These are phyloP conservation scores for Leccinum pachyderme DNA, from an alignment of 1,284 basidiomycete genomes.

Conservation along the genomic window DNA sequence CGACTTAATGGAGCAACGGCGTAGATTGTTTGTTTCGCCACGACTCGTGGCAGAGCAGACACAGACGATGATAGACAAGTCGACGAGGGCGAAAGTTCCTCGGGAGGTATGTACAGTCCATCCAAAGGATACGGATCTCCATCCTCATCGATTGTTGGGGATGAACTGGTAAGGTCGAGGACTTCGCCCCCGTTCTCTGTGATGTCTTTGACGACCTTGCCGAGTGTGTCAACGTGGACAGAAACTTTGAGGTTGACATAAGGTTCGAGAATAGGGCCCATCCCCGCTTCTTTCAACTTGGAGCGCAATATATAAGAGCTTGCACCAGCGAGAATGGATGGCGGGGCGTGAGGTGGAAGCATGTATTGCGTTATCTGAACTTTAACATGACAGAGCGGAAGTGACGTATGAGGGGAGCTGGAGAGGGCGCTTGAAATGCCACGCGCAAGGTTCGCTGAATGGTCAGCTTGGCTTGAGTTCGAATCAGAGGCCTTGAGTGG, in stretches of 20 bases:
- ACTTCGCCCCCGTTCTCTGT: slow-evolving; percentile 76
- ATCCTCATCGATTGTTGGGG: slow-evolving; percentile 43
- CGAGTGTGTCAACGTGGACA: slow-evolving; percentile 63
- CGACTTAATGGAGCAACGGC: slow-evolving; percentile 75
- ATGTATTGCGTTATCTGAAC: slow-evolving; percentile 50
- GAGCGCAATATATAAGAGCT: slow-evolving; percentile 61
- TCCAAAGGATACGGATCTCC: slow-evolving; percentile 52
- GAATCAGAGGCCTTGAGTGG: slow-evolving; percentile 55
- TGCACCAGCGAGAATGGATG: slow-evolving; percentile 62
- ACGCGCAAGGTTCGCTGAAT: slow-evolving; percentile 52
- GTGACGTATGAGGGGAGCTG: slow-evolving; percentile 71
- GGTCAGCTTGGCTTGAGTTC: slow-evolving; percentile 42
- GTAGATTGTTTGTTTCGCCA: slow-evolving; percentile 60
- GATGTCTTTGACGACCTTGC: slow-evolving; percentile 73
- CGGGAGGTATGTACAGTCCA: slow-evolving; percentile 71
- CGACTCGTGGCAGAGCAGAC: slow-evolving; percentile 34
- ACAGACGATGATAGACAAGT: slow-evolving; percentile 34
- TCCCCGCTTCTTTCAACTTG: slow-evolving; percentile 54
- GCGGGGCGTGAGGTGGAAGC: slow-evolving; percentile 41
- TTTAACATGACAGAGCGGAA: slow-evolving; percentile 62
- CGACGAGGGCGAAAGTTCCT: slow-evolving; percentile 68
- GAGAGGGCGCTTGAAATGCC: slow-evolving; percentile 71
- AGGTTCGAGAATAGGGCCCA: slow-evolving; percentile 74
- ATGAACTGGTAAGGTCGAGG: slow-evolving; percentile 51
- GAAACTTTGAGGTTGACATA: slow-evolving; percentile 65